Evolutionary conservation across 2,329 filamentous ascomycete genomes (phyloP), one percentile per base, ranked within the genome.

Genomic region (Talaromyces rugulosus): DNA sequence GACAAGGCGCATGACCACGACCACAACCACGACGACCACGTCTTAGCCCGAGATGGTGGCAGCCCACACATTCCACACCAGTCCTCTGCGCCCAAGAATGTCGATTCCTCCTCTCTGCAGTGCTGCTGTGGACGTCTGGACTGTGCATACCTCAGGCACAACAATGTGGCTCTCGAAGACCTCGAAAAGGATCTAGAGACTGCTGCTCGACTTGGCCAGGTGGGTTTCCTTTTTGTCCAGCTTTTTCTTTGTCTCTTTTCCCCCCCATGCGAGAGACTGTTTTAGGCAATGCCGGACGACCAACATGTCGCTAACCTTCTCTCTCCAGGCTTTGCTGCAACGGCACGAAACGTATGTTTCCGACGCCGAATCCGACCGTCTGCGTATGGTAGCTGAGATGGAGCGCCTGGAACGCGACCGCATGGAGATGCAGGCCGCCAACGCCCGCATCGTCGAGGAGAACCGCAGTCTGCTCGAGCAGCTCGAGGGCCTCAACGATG

Each of bases 311-410:
- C 89, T 96, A 78, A 96, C 87, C 59, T 90, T 86, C 77, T 80
- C 84, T 59, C 77, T 89, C 63, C 87, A 98, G 95, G 92, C 92
- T 63, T 83, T 99, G 61, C 86, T 99, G 50, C 87, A 89, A 66
- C 89, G 94, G 70, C 93, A 99, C 84, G 93, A 98, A 81, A 87
- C 90, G 63, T 97, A 96, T 77, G 94, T 97, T 83, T 89, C 89
- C 68, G 92, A 96, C 75, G 92, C 93, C 63, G 92, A 96, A 80
- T 87, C 87, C 68, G 92, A 97, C 74, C 90, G 93, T 64, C 80
- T 83, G 64, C 85, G 88, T 64, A 87, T 97, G 77, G 83, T 85
- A 52, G 77, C 81, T 54, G 90, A 85, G 64, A 92, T 97, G 72
- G 88, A 90, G 68, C 83, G 83, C 66, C 82, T 99, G 58, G 91